Percentiles rank a stretch among this genome's conserved stretches.
Evolutionary conservation across 2,329 filamentous ascomycete species (phyloP).

Genomic region (Exophiala sideris): DNA sequence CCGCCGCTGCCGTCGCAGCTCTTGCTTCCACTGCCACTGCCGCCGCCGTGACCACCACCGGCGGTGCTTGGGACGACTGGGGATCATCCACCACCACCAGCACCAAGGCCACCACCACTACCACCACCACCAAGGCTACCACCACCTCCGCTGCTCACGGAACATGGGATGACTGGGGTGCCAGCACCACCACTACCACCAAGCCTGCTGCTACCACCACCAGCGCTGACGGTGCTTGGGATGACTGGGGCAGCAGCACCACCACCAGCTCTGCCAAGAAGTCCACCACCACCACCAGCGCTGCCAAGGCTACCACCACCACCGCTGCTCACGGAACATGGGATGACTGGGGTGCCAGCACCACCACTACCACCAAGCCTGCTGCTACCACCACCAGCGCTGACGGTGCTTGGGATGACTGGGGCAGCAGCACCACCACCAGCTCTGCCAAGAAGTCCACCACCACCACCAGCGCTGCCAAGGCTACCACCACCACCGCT

Average conservation of each 20-base stretch:
- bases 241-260: conserved; percentile 8
- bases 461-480: conserved; percentile 5
- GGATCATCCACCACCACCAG: conserved; percentile 11
- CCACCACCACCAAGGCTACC: conserved; percentile 8
- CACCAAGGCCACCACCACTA: conserved; percentile 7
- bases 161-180: neutral
- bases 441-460: conserved; percentile 2
- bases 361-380: conserved; percentile 15
- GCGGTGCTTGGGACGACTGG: conserved; percentile 10
- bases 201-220: conserved; percentile 14
- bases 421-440: conserved; percentile 8
- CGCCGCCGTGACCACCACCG: conserved; percentile 16
- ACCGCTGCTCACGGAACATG: conserved; percentile 1
- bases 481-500: conserved; percentile 1
- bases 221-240: conserved; percentile 12
- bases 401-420: conserved; percentile 10
- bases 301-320: conserved; percentile 5
- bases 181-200: conserved; percentile 11
- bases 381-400: conserved; percentile 16
- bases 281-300: conserved; percentile 2
- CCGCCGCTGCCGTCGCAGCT: conserved; percentile 21
- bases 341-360: conserved; percentile 5
- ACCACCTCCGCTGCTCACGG: conserved; percentile 4
- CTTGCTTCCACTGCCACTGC: conserved; percentile 17
- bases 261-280: conserved; percentile 7